These are phyloP conservation scores for Sporothrix euskadiensis DNA, from an alignment of 2,329 filamentous ascomycete species.

Conservation along the genomic window DNA sequence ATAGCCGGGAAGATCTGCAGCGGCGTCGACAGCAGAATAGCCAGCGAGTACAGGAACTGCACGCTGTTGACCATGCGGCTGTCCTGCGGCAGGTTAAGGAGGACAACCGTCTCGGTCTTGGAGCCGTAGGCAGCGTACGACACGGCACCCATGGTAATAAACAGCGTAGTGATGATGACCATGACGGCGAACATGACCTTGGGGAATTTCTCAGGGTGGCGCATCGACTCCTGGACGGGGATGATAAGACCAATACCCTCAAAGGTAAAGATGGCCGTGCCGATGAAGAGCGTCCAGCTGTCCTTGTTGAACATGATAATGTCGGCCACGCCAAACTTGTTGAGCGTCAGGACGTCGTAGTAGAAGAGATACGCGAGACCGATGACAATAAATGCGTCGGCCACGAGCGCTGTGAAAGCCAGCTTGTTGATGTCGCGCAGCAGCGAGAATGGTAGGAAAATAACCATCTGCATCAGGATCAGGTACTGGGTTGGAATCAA, in stretches of 20 bases:
- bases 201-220: conserved; percentile 84
- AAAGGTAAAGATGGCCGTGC: conserved; percentile 98
- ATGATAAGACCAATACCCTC: conserved; percentile 97
- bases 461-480: conserved; percentile 90
- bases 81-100: conserved; percentile 94
- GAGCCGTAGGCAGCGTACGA: conserved; percentile 97
- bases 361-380: conserved; percentile 94
- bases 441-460: conserved; percentile 91
- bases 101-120: conserved; percentile 91
- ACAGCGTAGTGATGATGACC: conserved; percentile 90
- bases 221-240: conserved; percentile 97
- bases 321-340: conserved; percentile 73
- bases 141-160: conserved; percentile 85
- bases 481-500: conserved; percentile 84
- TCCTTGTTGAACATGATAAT: conserved; percentile 87
- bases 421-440: conserved; percentile 97
- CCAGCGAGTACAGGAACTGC: conserved; percentile 94
- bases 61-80: conserved; percentile 93
- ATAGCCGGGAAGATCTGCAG: conserved; percentile 98
- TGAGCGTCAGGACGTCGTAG: conserved; percentile 86
- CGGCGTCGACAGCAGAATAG: conserved; percentile 93
- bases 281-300: conserved; percentile 97
- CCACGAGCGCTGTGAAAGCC: conserved; percentile 88
- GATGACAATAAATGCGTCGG: conserved; percentile 90
- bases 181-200: conserved; percentile 86